Evolutionary conservation across 202 grass and related monocot genomes (phyloP).

Genomic region (Saccharum hybrid): DNA sequence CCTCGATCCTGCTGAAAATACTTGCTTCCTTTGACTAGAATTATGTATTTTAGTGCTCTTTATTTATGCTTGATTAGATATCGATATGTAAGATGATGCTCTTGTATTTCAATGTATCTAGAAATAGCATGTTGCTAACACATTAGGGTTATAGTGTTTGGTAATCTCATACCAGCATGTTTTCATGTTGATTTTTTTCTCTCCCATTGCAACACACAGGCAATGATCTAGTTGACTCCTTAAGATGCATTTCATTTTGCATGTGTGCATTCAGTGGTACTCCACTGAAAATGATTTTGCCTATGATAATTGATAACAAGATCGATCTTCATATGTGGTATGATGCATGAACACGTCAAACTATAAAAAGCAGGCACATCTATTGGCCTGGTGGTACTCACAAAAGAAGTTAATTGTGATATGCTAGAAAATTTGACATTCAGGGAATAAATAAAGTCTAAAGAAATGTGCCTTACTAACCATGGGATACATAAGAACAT

Average conservation of each 20-base stretch:
- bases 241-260: background rate
- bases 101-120: background rate
- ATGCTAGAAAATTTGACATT: background rate
- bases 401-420: background rate
- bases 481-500: slow-evolving; percentile 13
- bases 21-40: background rate
- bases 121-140: background rate
- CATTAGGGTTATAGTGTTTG: background rate
- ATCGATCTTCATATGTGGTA: background rate
- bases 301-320: background rate
- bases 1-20: background rate
- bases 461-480: background rate
- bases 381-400: slow-evolving; percentile 9
- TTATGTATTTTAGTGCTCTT: background rate
- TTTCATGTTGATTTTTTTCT: background rate
- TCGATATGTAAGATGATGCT: background rate
- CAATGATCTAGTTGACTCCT: background rate
- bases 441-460: slow-evolving; percentile 11
- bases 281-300: background rate
- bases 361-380: slow-evolving; percentile 11
- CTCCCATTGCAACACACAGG: background rate
- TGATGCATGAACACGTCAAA: slow-evolving; percentile 8
- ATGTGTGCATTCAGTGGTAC: background rate
- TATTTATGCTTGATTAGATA: background rate
- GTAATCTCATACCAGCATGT: background rate